These are phyloP conservation scores for Gossypium sturtianum DNA, from an alignment of 345 rosid genomes.

Conservation along the genomic window DNA sequence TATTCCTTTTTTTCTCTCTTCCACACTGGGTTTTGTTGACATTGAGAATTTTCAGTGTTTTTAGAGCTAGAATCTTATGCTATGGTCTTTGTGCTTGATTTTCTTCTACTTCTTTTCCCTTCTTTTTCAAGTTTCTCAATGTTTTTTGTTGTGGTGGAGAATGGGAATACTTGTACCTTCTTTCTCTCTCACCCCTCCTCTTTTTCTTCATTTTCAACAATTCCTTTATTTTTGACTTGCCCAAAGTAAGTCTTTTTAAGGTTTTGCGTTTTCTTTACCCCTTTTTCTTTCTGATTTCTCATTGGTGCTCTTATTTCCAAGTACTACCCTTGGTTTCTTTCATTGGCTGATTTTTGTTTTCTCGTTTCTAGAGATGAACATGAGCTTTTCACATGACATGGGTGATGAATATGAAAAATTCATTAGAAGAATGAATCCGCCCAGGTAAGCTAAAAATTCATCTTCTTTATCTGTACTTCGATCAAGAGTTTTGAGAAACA, in stretches of 20 bases:
- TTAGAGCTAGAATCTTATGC: conserved; percentile 6
- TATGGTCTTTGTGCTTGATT: conserved; percentile 22
- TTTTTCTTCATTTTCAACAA: background rate
- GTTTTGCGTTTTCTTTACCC: too few species aligned
- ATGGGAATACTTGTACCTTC: background rate
- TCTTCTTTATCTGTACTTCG: conserved; percentile 9
- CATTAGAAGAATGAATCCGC: conserved; percentile 85
- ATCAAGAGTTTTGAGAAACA: background rate
- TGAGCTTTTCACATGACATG: conserved; percentile 67
- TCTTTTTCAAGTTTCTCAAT: conserved; percentile 7
- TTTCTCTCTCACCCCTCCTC: background rate
- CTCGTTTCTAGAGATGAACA: conserved; percentile 41
- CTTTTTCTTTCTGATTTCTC: conserved; percentile 4
- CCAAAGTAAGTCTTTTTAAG: too few species aligned
- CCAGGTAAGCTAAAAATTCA: conserved; percentile 43
- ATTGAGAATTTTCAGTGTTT: background rate
- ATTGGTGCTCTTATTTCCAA: conserved; percentile 13
- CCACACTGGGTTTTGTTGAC: background rate
- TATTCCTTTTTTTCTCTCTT: background rate
- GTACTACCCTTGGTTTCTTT: background rate
- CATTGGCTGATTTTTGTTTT: background rate
- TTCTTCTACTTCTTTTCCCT: background rate
- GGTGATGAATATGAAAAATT: conserved; percentile 87
- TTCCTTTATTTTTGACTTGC: background rate
- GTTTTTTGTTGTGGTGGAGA: background rate